Evolutionary conservation across 108 stramenopile genomes (phyloP).

Genomic region (Fragilariopsis cylindrus): DNA sequence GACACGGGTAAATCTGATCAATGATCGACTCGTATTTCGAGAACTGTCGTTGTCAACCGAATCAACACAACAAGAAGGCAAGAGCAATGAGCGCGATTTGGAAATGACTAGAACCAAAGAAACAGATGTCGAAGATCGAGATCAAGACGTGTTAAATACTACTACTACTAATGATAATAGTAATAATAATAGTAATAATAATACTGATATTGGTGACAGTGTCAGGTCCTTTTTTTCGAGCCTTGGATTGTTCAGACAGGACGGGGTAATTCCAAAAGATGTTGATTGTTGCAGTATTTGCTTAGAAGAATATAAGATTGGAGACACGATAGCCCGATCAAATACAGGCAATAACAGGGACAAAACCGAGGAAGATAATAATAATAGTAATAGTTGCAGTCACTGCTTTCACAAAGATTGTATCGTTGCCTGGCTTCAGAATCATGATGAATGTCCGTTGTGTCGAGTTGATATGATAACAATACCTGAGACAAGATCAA

Average conservation of each 20-base stretch:
- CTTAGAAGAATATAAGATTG: background rate
- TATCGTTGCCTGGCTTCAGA: slow-evolving; percentile 44
- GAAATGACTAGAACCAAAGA: background rate
- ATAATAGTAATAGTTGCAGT: slow-evolving; percentile 12
- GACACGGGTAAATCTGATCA: background rate
- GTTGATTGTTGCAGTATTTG: background rate
- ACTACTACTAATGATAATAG: background rate
- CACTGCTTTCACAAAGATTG: slow-evolving; percentile 56
- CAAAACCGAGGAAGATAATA: background rate
- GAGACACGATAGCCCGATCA: background rate
- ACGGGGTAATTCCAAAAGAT: background rate
- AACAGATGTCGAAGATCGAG: background rate
- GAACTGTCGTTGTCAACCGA: background rate
- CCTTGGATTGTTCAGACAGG: too few relatives aligned
- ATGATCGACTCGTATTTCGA: background rate
- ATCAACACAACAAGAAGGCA: background rate
- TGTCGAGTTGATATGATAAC: slow-evolving; percentile 41
- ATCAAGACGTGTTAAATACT: background rate
- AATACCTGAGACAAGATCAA: background rate
- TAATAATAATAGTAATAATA: background rate
- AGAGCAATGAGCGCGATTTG: background rate
- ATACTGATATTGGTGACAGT: background rate
- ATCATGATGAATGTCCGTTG: slow-evolving; percentile 45
- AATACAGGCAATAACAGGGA: background rate
- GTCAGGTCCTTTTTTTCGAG: background rate